A percentile compares a stretch with the other conserved stretches of the same genome.
Conservation (phyloP, 1,284 basidiomycete species). For the Apiotrichum sp. region DNA sequence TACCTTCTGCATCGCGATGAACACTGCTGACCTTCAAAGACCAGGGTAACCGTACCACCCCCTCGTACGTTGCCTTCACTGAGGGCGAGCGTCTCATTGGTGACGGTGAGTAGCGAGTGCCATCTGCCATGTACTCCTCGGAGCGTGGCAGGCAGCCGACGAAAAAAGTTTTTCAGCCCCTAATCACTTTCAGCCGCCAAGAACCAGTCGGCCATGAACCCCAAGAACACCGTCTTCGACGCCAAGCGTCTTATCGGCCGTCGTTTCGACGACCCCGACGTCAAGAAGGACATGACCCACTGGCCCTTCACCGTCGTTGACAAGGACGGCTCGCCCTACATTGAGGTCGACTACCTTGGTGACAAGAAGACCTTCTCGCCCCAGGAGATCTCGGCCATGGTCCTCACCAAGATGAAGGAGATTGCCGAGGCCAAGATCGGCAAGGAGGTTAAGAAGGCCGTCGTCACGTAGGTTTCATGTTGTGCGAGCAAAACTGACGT, state of each 20-base stretch:
- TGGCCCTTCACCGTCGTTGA: conserved; percentile 62
- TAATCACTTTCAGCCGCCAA: conserved; percentile 63
- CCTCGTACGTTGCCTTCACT: conserved; percentile 98
- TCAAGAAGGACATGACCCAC: conserved; percentile 63
- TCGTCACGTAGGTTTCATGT: conserved; percentile 51
- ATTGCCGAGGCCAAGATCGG: conserved; percentile 60
- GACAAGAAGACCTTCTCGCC: conserved; percentile 59
- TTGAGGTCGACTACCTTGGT: conserved; percentile 57
- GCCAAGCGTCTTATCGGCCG: conserved; percentile 97
- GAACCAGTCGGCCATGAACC: conserved; percentile 96
- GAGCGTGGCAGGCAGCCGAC: not conserved
- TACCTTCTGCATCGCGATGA: not conserved
- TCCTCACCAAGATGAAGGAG: conserved; percentile 97
- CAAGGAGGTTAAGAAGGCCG: conserved; percentile 60
- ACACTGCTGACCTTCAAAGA: conserved; percentile 48
- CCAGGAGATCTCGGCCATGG: conserved; percentile 90
- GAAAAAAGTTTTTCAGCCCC: not conserved
- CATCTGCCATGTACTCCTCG: too few species aligned
- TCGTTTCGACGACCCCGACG: conserved; percentile 69
- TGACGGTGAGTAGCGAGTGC: conserved; percentile 53
- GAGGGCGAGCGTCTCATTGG: conserved; percentile 96
- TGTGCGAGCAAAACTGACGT: conserved; percentile 1
- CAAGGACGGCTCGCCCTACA: conserved; percentile 55
- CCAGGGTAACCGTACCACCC: conserved; percentile 97
- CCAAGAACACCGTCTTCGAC: conserved; percentile 91